Evolutionary conservation across 1,284 basidiomycete species (phyloP).

Genomic region (Ganoderma lingzhi): DNA sequence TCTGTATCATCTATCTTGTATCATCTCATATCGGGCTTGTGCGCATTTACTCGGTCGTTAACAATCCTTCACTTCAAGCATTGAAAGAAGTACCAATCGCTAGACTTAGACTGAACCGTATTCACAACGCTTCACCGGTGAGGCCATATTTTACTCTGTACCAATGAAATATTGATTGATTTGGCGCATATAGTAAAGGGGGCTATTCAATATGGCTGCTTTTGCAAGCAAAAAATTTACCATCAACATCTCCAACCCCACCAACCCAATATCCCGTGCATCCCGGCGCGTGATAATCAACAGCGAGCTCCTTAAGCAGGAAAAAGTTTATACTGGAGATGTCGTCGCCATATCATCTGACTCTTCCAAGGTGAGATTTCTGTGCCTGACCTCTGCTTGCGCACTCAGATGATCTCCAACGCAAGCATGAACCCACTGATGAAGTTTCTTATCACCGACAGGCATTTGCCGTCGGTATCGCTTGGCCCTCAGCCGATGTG

Average conservation of each 20-base stretch:
- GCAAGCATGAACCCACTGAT: conserved; percentile 22
- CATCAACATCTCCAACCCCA: conserved; percentile 47
- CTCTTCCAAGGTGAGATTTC: conserved; percentile 33
- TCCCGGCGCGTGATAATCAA: conserved; percentile 73
- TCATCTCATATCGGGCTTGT: background rate
- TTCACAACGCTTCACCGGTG: background rate
- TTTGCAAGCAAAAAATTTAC: conserved; percentile 55
- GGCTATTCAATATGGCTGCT: conserved; percentile 40
- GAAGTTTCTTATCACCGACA: conserved; percentile 38
- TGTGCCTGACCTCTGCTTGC: conserved; percentile 9
- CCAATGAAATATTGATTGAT: background rate
- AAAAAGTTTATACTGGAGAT: conserved; percentile 76
- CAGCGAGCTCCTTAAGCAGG: conserved; percentile 66
- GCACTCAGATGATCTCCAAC: conserved; percentile 27
- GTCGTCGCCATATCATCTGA: conserved; percentile 63
- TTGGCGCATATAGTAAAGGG: background rate
- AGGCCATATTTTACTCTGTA: background rate
- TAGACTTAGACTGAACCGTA: background rate
- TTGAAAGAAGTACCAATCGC: background rate
- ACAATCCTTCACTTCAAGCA: too few species aligned
- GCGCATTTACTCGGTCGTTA: background rate
- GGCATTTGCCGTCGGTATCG: conserved; percentile 70
- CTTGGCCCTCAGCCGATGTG: conserved; percentile 74
- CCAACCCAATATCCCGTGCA: conserved; percentile 56
- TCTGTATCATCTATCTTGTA: background rate